Percentiles rank a stretch among this genome's conserved stretches.
These are phyloP conservation scores for Saccharomycopsis crataegensis DNA, from an alignment of 1,139 yeast species.

Conservation along the genomic window DNA sequence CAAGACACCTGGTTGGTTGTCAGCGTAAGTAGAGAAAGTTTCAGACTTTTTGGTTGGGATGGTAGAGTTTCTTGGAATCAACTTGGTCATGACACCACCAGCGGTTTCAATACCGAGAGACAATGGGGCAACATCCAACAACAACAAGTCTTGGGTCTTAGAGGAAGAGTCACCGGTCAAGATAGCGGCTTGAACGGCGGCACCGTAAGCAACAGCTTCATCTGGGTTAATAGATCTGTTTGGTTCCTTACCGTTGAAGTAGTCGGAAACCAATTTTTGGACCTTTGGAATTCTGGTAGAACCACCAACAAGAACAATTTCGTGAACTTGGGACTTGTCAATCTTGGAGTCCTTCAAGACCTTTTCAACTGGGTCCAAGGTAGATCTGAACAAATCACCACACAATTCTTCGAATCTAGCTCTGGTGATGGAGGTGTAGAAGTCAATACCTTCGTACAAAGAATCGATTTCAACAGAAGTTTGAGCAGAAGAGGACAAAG, in stretches of 20 bases:
- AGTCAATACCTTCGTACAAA: slow-evolving; percentile 72
- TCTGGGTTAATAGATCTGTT: slow-evolving; percentile 81
- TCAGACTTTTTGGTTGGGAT: slow-evolving; percentile 92
- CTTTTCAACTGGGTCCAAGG: slow-evolving; percentile 80
- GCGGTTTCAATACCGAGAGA: slow-evolving; percentile 91
- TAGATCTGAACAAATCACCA: slow-evolving; percentile 78
- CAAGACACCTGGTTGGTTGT: slow-evolving; percentile 91
- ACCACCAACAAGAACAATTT: slow-evolving; percentile 87
- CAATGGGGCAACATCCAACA: slow-evolving; percentile 84
- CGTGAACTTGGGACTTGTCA: slow-evolving; percentile 74
- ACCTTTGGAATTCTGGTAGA: slow-evolving; percentile 93
- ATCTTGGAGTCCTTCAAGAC: slow-evolving; percentile 76
- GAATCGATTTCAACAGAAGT: slow-evolving; percentile 84
- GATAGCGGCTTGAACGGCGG: slow-evolving; percentile 99
- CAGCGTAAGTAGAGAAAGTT: slow-evolving; percentile 85
- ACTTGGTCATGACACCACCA: slow-evolving; percentile 92
- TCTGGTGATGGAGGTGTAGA: slow-evolving; percentile 77
- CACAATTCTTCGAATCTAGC: slow-evolving; percentile 87
- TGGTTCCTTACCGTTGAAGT: slow-evolving; percentile 86
- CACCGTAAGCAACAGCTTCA: slow-evolving; percentile 99
- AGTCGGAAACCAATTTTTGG: slow-evolving; percentile 78
- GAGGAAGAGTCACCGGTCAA: slow-evolving; percentile 84
- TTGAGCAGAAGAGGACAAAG: slow-evolving; percentile 74
- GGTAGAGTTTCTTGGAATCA: slow-evolving; percentile 86
- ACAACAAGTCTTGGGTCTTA: slow-evolving; percentile 72